Base-by-base conservation (phyloP, 176 grass and related monocot genomes). In the Aegilops umbellulata region DNA sequence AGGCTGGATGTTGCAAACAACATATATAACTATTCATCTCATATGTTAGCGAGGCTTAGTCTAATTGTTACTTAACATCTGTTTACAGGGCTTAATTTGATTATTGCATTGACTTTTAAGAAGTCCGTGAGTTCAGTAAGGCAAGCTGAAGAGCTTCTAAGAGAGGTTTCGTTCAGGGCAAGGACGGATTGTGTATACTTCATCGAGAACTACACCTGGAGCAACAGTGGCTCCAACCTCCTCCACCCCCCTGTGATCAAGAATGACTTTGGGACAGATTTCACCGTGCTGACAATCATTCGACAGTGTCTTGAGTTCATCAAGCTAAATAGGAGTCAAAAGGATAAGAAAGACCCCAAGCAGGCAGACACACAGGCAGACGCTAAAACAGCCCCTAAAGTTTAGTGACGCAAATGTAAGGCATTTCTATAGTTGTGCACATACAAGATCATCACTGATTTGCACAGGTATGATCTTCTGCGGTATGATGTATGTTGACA, bases 221-320 rank as follows among this genome's bases (percentile, higher is more conserved):
- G 69, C 32, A 83, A 84, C 31, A 86, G 80, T 67, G 84, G 41
- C 3, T 82, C 86, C 60, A 83, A 94, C 46, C 67, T 94, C 15
- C 64, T 46, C 74, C 90, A 86, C n/a, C 90, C 92, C 3, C 41
- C 84, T 51, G 73, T 84, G 26, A 86, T 86, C 30, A 96, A 80
- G 84, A 99, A 99, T 51, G 82, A 96, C 73, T 96, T 93, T 12
- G 97, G 91, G 49, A 99, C 94, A 1, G 82, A 99, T 85, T 94
- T 94, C 22, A 96, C 97, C 0, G 87, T 88, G 29, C 67, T 96
- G 39, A 76, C 87, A 3, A 90, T 99, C 64, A 85, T 96, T 47
- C 85, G 94, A 29, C 94, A 99, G 42, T 99, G 97, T 82, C 82
- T 94, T 13, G 97, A 96, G 80, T 96, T 99, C 76, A 84, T 87